Evolutionary conservation across 2,329 filamentous ascomycete genomes (phyloP), one percentile per base, ranked within the genome.

Genomic region (Fusarium sp.): DNA sequence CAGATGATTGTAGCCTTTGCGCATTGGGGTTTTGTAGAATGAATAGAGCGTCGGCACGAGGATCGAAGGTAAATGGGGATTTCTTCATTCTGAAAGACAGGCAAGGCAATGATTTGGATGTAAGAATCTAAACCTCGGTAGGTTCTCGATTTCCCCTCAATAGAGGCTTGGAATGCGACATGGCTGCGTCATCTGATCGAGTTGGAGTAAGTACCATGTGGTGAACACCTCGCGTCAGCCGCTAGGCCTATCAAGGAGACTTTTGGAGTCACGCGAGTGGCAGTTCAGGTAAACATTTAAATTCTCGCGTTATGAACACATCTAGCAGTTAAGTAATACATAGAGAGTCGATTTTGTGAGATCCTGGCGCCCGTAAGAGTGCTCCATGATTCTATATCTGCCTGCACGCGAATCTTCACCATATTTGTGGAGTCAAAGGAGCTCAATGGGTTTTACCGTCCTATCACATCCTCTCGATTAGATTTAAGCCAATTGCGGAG

Each of bases 131-230:
- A 28, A 46, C 59, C 19, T 6, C 45, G 8, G 2, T 10, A 8
- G 15, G 43, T 15, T 28, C 6, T 65, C 34, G 52, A 64, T 31
- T 65, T 60, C 65, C 60, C 60, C 60, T 60, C 65, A 65, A 26
- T 21, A 15, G 40, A 47, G 50, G 39, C 34, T 53, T 59, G 46
- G 59, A 64, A 64, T 57, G 59, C 17, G 45, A 57, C 58, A 34
- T 57, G 36, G 45, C 59, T 58, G 62, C 62, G 62, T 65, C 62
- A 65, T 65, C 62, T 53, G 54, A 65, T 60, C 45, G 51, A 43
- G 40, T 65, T 65, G 62, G 60, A 65, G 62, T 60, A 65, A 60
- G 40, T 15, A 31, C 28, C 28, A 11, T 11, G 21, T 39, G 43
- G 28, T 42, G 59, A 64, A 26, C 60, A 14, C 58, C 45, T 28